phyloP scores from a whole-genome alignment of 2,329 filamentous ascomycete species.

The Myriangium duriaei region DNA sequence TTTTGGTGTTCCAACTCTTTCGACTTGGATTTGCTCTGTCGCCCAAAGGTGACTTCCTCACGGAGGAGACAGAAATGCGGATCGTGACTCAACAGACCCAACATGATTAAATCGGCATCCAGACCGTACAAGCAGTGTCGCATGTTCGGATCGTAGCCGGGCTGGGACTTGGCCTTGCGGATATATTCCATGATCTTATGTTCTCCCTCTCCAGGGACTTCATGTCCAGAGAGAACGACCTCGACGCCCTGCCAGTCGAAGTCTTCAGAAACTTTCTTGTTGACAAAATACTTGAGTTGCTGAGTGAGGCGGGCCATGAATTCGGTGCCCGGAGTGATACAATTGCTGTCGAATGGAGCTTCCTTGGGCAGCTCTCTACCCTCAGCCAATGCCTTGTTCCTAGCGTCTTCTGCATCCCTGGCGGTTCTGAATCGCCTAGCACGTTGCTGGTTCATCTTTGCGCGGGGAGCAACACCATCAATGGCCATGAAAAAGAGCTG shows the following conservation, averaged over 20 bases:
- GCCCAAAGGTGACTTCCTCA: conserved; percentile 95
- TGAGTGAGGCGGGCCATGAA: conserved; percentile 95
- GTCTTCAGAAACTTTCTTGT: conserved; percentile 96
- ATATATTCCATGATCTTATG: conserved; percentile 99
- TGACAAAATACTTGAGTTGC: conserved; percentile 96
- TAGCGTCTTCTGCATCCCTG: conserved; percentile 74
- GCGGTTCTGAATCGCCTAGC: conserved; percentile 90
- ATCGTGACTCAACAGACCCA: conserved; percentile 92
- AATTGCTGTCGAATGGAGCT: conserved; percentile 95
- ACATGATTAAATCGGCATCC: conserved; percentile 96
- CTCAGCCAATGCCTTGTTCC: conserved; percentile 81
- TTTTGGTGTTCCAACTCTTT: conserved; percentile 98
- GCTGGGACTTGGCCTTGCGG: conserved; percentile 89
- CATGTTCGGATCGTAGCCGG: conserved; percentile 81
- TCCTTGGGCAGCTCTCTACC: conserved; percentile 91
- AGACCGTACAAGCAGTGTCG: conserved; percentile 95
- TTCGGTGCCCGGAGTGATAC: conserved; percentile 91
- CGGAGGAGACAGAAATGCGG: conserved; percentile 94
- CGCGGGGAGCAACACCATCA: conserved; percentile 89
- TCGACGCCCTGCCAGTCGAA: conserved; percentile 95
- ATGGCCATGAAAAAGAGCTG: conserved; percentile 99
- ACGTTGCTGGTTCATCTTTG: conserved; percentile 99
- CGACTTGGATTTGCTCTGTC: conserved; percentile 73
- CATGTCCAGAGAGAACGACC: conserved; percentile 90
- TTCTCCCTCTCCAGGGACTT: conserved; percentile 94